Evolutionary conservation across 176 grass and related monocot genomes (phyloP), one percentile per base, ranked within the genome.

Genomic region (Aegilops sharonensis): DNA sequence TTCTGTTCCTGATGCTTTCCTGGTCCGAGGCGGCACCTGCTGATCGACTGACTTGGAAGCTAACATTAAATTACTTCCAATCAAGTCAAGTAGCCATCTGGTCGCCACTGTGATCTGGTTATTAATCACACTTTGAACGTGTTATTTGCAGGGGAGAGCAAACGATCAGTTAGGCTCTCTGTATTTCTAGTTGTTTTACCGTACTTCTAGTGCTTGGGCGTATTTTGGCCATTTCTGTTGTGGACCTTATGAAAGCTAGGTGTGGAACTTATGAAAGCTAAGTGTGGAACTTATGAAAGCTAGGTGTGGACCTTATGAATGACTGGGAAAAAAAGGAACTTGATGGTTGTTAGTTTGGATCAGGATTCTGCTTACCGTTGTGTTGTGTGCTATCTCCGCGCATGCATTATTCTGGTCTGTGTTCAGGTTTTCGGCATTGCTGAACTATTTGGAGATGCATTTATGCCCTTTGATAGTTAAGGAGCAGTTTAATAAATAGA

Each of bases 1-100:
- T 43, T 81, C 92, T 18, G 75, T 97, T 78, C 92, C 95, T 35
- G 82, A 93, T 27, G 14, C 62, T 86, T 87, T 94, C 76, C 63
- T 93, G 23, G 60, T 60, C 35, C 60, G 43, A 4, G 54, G 45
- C 8, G 64, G 25, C 43, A 12, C 12, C 25, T 52, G 12, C 25
- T 89, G 75, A 93, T 31, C 77, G 18, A 15, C 39, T 14, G 76
- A 76, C 32, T 50, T 60, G 47, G 31, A 87, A 66, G 39, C 47
- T 68, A 67, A 57, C 35, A 71, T 36, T 61, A 68, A 61, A 76
- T 20, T 75, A 68, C 29, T 64, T 40, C 56, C 31, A 11, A 11
- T 89, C 43, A 66, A 39, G 18, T 85, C 27, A 75, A 61, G 35
- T 77, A 75, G 9, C 20, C 15, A 72, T 34, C 68, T 52, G 23